These are phyloP conservation scores for Glycine tomentella DNA, from an alignment of 306 rosid species.

Conservation along the genomic window DNA sequence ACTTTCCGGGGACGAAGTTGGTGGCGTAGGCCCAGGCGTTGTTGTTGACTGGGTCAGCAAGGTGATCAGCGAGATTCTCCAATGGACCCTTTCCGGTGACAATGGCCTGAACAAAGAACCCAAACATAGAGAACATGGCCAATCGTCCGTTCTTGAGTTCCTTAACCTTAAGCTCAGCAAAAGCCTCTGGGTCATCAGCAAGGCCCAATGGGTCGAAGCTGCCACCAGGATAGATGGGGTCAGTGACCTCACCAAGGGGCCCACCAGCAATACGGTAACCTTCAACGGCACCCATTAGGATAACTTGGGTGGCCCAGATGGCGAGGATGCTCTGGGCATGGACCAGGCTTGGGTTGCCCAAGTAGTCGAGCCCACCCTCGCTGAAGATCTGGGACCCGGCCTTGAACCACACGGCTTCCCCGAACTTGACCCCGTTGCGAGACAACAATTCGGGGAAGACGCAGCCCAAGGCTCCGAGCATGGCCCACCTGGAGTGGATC, in stretches of 20 bases:
- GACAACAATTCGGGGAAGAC: constrained; percentile 88
- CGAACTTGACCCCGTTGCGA: constrained; percentile 86
- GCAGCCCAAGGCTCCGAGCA: constrained; percentile 88
- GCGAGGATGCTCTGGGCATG: constrained; percentile 97
- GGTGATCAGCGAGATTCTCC: constrained; percentile 95
- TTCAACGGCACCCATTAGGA: constrained; percentile 91
- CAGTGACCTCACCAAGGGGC: constrained; percentile 82
- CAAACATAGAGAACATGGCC: constrained; percentile 96
- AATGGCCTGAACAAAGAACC: constrained; percentile 93
- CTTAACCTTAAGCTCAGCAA: constrained; percentile 90
- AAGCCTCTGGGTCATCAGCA: constrained; percentile 95
- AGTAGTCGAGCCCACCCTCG: constrained; percentile 93
- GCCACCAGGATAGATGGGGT: constrained; percentile 93
- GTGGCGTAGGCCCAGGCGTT: constrained; percentile 94
- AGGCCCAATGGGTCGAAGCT: constrained; percentile 96
- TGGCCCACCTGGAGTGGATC: constrained; percentile 90
- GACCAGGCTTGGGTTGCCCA: constrained; percentile 91
- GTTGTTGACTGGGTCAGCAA: constrained; percentile 95
- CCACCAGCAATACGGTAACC: constrained; percentile 93
- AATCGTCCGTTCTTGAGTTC: constrained; percentile 88
- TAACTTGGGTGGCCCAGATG: constrained; percentile 82
- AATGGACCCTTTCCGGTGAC: constrained; percentile 90
- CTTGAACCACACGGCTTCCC: constrained; percentile 94
- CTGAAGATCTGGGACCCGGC: constrained; percentile 92
- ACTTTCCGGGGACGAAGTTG: constrained; percentile 97